A percentile compares a stretch with the other conserved stretches of the same genome.
These are phyloP conservation scores for Acanthamoeba healyi DNA, from an alignment of 208 protist genomes.

Conservation along the genomic window DNA sequence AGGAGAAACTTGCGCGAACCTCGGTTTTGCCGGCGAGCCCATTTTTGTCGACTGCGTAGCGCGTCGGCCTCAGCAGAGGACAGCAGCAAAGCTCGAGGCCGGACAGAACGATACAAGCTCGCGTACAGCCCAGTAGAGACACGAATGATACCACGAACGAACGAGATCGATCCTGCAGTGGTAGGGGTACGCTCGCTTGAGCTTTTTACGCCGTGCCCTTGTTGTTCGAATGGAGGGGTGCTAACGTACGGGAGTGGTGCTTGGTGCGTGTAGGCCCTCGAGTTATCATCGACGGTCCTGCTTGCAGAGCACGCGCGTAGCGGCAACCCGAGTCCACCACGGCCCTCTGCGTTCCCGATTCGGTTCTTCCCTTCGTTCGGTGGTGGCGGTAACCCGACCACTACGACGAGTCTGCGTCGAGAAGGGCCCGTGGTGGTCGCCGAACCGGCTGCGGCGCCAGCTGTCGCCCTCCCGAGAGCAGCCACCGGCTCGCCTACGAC, in stretches of 20 bases:
- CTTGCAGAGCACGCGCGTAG: neutral
- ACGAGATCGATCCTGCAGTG: neutral
- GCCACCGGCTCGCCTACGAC: too few species aligned
- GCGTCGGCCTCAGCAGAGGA: too few species aligned
- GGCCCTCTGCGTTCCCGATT: neutral
- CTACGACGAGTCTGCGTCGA: neutral
- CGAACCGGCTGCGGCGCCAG: too few species aligned
- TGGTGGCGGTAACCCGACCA: neutral
- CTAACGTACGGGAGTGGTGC: too few species aligned
- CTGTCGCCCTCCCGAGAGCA: too few species aligned
- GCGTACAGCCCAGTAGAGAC: neutral
- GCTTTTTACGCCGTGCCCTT: too few species aligned
- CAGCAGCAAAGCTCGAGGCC: neutral
- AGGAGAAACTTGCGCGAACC: too few species aligned
- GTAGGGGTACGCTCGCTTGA: neutral
- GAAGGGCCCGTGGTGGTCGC: too few species aligned
- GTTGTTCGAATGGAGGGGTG: too few species aligned
- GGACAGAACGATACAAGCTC: neutral
- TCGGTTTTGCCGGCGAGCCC: too few species aligned
- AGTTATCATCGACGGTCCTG: neutral
- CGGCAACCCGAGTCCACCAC: neutral
- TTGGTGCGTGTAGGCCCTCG: too few species aligned
- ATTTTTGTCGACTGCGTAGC: too few species aligned
- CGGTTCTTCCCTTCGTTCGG: slow-evolving; percentile 55
- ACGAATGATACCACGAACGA: neutral